Conservation (phyloP, 2,329 filamentous ascomycete genomes). For the Grosmannia huntii region DNA sequence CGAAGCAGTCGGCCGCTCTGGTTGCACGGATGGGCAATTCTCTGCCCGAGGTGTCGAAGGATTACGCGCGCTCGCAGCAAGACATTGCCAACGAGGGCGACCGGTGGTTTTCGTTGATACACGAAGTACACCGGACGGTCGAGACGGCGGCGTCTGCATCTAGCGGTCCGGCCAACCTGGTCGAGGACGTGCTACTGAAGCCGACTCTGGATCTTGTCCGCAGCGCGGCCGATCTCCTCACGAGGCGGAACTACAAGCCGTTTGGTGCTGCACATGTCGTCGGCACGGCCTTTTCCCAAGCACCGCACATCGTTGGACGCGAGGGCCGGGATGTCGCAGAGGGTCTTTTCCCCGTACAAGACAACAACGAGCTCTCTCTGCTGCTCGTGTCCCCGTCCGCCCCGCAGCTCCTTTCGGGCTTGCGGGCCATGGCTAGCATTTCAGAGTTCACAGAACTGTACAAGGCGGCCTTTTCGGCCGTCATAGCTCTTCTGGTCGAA, state of each 20-base stretch:
- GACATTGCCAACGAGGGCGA: constrained; percentile 51
- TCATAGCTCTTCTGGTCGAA: constrained; percentile 28
- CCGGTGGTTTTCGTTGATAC: constrained; percentile 52
- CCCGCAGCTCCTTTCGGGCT: constrained; percentile 49
- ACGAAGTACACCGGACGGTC: constrained; percentile 24
- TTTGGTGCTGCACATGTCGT: constrained; percentile 40
- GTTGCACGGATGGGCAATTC: constrained; percentile 58
- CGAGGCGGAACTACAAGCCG: constrained; percentile 41
- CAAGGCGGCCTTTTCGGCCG: constrained; percentile 13
- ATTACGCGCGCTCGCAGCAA: constrained; percentile 60
- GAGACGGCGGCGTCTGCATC: constrained; percentile 7
- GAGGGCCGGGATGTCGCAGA: constrained; percentile 23
- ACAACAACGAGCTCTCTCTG: constrained; percentile 40
- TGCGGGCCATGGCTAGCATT: constrained; percentile 42
- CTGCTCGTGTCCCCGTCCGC: constrained; percentile 59
- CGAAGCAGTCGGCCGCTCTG: constrained; percentile 45
- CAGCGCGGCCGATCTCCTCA: constrained; percentile 28
- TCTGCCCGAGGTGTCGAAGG: constrained; percentile 68
- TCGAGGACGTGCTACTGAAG: constrained; percentile 15
- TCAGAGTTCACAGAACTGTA: constrained; percentile 25
- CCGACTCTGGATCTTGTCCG: constrained; percentile 17
- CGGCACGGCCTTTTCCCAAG: constrained; percentile 25
- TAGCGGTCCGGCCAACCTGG: constrained; percentile 9
- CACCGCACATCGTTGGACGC: constrained; percentile 27
- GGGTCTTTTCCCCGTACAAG: constrained; percentile 32